Evolutionary conservation across 768 basidiomycete genomes (phyloP).

Genomic region (Pleurotus giganteus): DNA sequence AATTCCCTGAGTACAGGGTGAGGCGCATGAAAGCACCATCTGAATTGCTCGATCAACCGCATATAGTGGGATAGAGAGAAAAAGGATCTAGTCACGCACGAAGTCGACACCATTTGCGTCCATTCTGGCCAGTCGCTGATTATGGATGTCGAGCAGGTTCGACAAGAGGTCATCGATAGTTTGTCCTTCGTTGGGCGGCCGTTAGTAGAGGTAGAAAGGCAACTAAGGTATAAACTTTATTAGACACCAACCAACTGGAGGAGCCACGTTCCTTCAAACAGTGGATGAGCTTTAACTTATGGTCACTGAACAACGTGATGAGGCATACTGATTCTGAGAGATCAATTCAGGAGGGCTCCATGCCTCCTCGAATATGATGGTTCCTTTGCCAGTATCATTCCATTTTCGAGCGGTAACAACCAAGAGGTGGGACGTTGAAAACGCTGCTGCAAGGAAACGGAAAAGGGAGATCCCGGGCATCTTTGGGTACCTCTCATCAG

Average conservation of each 20-base stretch:
- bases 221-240: neutral
- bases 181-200: constrained; percentile 20
- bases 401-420: constrained; percentile 18
- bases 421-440: neutral
- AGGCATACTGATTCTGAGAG: constrained; percentile 22
- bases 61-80: neutral
- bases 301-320: neutral
- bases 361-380: constrained; percentile 39
- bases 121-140: constrained; percentile 34
- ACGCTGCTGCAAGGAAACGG: neutral
- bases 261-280: constrained; percentile 10
- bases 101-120: constrained; percentile 37
- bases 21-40: constrained; percentile 39
- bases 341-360: constrained; percentile 35
- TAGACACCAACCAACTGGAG: constrained; percentile 31
- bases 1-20: constrained; percentile 37
- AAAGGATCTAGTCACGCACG: constrained; percentile 22
- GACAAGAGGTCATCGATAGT: constrained; percentile 27
- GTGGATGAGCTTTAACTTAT: neutral
- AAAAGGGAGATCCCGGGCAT: too few relatives aligned
- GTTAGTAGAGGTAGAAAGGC: neutral
- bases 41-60: too few relatives aligned
- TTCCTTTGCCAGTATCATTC: constrained; percentile 33
- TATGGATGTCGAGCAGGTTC: constrained; percentile 38
- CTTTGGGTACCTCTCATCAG: too few relatives aligned